Conservation (phyloP, 805 yeast genomes). For the Teunomyces tritomae region DNA sequence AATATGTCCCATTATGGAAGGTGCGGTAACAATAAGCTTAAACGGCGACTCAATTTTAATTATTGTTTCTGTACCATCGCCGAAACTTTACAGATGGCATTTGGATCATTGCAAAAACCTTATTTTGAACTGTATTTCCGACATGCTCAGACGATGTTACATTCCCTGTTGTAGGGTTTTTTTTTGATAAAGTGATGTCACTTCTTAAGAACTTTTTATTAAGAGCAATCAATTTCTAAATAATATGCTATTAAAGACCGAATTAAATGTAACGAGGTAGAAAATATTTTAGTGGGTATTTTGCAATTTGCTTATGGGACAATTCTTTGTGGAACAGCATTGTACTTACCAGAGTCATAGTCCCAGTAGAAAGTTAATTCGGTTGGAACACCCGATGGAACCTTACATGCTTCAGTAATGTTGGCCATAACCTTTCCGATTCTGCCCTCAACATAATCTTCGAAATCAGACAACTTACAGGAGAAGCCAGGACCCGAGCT, state of each 20-base stretch:
- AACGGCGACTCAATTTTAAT: not conserved
- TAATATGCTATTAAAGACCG: not conserved
- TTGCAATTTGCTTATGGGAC: not conserved
- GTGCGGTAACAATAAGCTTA: not conserved
- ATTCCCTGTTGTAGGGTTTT: no score
- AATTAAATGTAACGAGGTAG: not conserved
- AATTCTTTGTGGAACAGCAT: conserved; percentile 12
- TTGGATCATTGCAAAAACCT: no score
- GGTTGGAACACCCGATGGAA: conserved; percentile 19
- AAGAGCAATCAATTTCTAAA: no score
- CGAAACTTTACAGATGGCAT: not conserved
- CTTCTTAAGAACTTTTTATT: no score
- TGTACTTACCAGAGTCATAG: conserved; percentile 21
- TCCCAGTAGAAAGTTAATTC: conserved; percentile 43
- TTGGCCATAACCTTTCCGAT: conserved; percentile 6
- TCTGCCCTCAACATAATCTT: conserved; percentile 3
- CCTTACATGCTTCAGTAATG: conserved; percentile 31
- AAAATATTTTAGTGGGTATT: not conserved
- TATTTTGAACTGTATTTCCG: no score
- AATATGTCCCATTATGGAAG: not conserved
- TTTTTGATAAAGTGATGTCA: no score
- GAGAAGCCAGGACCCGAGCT: conserved; percentile 17
- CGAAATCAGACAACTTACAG: conserved; percentile 24
- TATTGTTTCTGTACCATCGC: not conserved
- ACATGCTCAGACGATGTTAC: no score